Base-by-base conservation (phyloP, 2,329 filamentous ascomycete genomes). In the Colletotrichum sp. region DNA sequence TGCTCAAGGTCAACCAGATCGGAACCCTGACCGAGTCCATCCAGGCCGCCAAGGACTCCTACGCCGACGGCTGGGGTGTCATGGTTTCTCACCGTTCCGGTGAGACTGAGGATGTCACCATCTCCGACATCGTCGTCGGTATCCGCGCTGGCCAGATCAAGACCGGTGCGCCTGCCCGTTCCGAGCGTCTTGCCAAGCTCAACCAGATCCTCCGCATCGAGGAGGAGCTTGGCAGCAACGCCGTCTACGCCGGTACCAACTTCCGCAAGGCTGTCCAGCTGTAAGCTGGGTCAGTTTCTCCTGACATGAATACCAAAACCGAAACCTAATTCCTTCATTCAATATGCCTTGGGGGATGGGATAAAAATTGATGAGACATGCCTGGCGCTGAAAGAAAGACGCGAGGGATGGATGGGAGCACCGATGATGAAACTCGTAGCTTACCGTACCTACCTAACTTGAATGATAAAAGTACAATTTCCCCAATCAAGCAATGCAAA, bases 1-100 rank as follows among this genome's bases (percentile, higher is more conserved):
- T 99, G 79, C 95, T 99, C 86, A 99, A 99, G 94, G 96, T 99
- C 88, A 99, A 99, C 95, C 97, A 99, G 92, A 99, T 99, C 83
- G 97, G 97, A 89, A 98, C 97, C 81, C 93, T 99, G 84, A 98
- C 95, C 82, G 97, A 99, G 92, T 98, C 97, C 77, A 98, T 99
- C 89, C 96, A 99, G 91, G 97, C 97, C 72, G 96, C 97, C 87
- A 98, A 99, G 93, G 97, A 99, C 90, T 98, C 96, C 68, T 99
- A 97, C 86, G 95, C 94, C 81, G 96, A 95, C 82, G 93, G 92
- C 86, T 99, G 97, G 97, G 96, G 96, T 86, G 96, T 99, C 90
- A 99, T 99, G 97, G 97, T 99, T 80, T 99, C 97, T 80, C 97
- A 99, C 92, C 94, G 97, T 83, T 99, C 97, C 78, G 97, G 97